Evolutionary conservation across 345 rosid genomes (phyloP), one percentile per base, ranked within the genome.

Genomic region (Brassica incana): DNA sequence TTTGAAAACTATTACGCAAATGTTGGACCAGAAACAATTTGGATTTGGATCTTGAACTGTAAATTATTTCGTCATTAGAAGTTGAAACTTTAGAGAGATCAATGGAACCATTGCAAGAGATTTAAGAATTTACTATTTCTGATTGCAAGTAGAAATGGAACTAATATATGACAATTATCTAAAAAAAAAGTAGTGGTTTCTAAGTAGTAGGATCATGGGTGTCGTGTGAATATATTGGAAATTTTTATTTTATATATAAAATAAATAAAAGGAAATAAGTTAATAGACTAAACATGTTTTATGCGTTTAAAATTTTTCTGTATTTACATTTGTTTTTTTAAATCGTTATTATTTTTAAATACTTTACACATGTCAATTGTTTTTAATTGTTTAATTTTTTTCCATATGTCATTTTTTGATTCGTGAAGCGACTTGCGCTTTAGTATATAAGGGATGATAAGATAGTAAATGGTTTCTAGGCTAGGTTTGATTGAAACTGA

Each of bases 401-500:
- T 27, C 30, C 30, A 27, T 27, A 2, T 27, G 30, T 3, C 30
- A 27, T 27, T 27, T 27, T 27, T 27, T 27, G 30, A 27, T 27
- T 27, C 30, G 4, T 2, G 0, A 27, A 3, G 30, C 30, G 4
- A 27, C 30, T 27, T 27, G 30, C 30, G 4, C 30, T 27, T 27
- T 27, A 27, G 30, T 27, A 27, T 27, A 27, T 3, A 27, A 27
- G 4, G 30, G 4, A 20, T 20, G 12, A 9, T 59, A 10, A 20
- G 16, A 8, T 36, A 3, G 8, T 18, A 36, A 27, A 1, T 10
- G 8, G 70, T 54, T 52, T 23, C 7, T 23, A 16, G 20, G 6
- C 7, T 20, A n/a, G 45, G 27, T 43, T 68, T 30, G 68, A 16
- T 16, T 68, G 52, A 60, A 59, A 68, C 74, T 29, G 50, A 69